Evolutionary conservation across 495 filamentous ascomycete species (phyloP).

Genomic region (Lophium mytilinum): DNA sequence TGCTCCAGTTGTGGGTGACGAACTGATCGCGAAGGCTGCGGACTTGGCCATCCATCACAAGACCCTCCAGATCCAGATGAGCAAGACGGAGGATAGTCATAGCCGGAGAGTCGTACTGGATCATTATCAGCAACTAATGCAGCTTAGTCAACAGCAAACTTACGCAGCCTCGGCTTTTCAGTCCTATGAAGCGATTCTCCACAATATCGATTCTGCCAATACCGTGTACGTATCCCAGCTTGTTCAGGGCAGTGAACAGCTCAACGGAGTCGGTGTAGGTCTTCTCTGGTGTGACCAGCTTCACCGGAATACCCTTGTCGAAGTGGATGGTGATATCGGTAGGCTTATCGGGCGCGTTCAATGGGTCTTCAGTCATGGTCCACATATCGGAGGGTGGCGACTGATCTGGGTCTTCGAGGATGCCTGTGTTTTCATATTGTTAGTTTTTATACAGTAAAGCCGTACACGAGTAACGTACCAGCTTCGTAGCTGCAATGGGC

Average conservation of each 20-base stretch:
- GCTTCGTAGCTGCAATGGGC: constrained; percentile 90
- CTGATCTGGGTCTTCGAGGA: constrained; percentile 60
- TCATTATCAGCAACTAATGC: no score
- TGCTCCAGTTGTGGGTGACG: constrained; percentile 62
- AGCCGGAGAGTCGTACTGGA: constrained; percentile 70
- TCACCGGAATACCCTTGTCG: constrained; percentile 74
- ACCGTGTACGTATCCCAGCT: constrained; percentile 67
- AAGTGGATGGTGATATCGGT: constrained; percentile 72
- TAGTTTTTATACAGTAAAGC: not conserved
- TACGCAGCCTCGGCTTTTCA: constrained; percentile 77
- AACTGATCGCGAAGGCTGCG: constrained; percentile 75
- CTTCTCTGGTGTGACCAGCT: constrained; percentile 57
- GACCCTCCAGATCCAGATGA: constrained; percentile 76
- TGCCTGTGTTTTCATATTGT: constrained; percentile 22
- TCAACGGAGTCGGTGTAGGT: constrained; percentile 66
- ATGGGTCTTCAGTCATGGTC: constrained; percentile 39
- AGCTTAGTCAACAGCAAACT: no score
- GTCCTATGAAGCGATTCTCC: constrained; percentile 77
- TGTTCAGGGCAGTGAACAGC: constrained; percentile 71
- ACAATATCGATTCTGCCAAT: constrained; percentile 89
- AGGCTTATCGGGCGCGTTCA: constrained; percentile 34
- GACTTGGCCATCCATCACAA: constrained; percentile 78
- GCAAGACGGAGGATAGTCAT: constrained; percentile 67
- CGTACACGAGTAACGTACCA: constrained; percentile 36
- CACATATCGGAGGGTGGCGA: constrained; percentile 74